These are phyloP conservation scores for Tylopilus felleus DNA, from an alignment of 768 basidiomycete genomes.

Conservation along the genomic window DNA sequence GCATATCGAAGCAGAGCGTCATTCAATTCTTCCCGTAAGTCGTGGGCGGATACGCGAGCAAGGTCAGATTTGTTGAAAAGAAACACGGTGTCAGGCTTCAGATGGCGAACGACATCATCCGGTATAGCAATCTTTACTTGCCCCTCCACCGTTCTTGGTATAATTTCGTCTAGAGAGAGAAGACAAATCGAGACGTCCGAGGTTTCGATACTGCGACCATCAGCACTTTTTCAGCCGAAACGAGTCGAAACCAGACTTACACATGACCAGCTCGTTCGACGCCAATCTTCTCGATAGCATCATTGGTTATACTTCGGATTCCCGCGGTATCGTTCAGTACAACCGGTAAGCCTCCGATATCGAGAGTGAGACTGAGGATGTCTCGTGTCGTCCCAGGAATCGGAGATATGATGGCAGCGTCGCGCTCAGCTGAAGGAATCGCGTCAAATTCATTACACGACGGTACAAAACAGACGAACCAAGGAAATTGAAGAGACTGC, in stretches of 20 bases:
- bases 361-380: slow-evolving; percentile 77
- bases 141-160: slow-evolving; percentile 5
- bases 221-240: background rate
- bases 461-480: slow-evolving; percentile 39
- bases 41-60: slow-evolving; percentile 12
- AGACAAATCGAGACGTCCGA: slow-evolving; percentile 81
- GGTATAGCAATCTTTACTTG: slow-evolving; percentile 37
- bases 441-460: background rate
- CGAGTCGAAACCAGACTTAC: slow-evolving; percentile 42
- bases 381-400: slow-evolving; percentile 90
- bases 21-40: slow-evolving; percentile 19
- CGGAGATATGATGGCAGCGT: slow-evolving; percentile 86
- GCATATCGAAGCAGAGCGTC: slow-evolving; percentile 9
- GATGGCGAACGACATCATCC: slow-evolving; percentile 42
- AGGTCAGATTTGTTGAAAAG: slow-evolving; percentile 82
- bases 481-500: slow-evolving; percentile 80
- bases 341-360: slow-evolving; percentile 84
- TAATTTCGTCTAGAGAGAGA: slow-evolving; percentile 59
- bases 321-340: slow-evolving; percentile 86
- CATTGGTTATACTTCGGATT: slow-evolving; percentile 61
- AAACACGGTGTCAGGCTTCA: slow-evolving; percentile 59
- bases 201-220: slow-evolving; percentile 49
- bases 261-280: slow-evolving; percentile 66
- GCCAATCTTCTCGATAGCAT: slow-evolving; percentile 74
- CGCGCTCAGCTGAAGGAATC: slow-evolving; percentile 64